Evolutionary conservation across 352 stramenopile genomes (phyloP).

Genomic region (Phytophthora hybrid): DNA sequence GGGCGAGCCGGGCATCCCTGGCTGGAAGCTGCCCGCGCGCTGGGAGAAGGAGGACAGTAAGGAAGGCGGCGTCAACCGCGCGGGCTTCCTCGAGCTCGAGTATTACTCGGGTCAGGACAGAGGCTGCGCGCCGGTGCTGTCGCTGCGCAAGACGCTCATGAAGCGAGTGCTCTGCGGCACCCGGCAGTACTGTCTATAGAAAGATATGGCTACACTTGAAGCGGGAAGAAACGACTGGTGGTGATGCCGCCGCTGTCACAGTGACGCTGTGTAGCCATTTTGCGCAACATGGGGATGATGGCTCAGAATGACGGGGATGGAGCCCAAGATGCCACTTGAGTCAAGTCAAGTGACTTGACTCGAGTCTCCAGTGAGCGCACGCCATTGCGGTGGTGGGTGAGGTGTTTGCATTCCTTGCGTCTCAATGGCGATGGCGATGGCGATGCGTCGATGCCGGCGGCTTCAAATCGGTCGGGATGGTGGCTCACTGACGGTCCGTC

Average conservation of each 20-base stretch:
- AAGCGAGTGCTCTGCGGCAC: constrained; percentile 72
- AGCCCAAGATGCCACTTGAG: no score
- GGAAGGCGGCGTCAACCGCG: constrained; percentile 71
- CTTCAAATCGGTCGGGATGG: constrained; percentile 32
- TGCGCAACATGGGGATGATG: no score
- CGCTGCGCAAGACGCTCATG: constrained; percentile 70
- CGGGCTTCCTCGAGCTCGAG: constrained; percentile 73
- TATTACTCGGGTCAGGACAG: constrained; percentile 77
- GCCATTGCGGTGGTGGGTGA: not conserved
- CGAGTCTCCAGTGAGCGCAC: not conserved
- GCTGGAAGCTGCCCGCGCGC: constrained; percentile 80
- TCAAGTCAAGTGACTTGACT: no score
- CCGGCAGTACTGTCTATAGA: constrained; percentile 68
- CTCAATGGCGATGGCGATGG: not conserved
- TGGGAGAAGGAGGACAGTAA: constrained; percentile 86
- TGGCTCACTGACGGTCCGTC: constrained; percentile 7
- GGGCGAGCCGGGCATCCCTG: constrained; percentile 70
- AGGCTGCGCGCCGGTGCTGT: constrained; percentile 63
- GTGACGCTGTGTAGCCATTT: no score
- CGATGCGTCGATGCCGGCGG: not conserved
- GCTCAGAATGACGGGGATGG: no score
- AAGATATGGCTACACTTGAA: constrained; percentile 22
- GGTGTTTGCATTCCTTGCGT: not conserved
- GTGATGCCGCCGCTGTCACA: no score
- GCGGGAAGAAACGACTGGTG: no score